phyloP scores from a whole-genome alignment of 2,329 filamentous ascomycete genomes.

The Fusarium xyrophilum region DNA sequence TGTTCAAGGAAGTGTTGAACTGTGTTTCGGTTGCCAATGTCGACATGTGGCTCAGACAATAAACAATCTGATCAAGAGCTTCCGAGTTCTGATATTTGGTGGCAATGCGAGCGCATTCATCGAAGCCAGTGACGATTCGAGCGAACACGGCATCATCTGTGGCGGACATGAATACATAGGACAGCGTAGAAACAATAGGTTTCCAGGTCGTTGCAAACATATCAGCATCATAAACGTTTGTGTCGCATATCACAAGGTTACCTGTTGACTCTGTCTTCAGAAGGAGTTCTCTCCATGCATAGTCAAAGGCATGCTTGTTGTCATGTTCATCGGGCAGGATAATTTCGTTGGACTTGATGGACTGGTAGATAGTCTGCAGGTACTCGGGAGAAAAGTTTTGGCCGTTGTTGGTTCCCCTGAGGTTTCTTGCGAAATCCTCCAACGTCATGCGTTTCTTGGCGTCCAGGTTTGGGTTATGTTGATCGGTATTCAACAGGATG shows the following conservation, averaged over 20 bases:
- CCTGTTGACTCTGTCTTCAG: conserved; percentile 81
- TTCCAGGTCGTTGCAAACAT: conserved; percentile 98
- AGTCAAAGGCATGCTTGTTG: conserved; percentile 94
- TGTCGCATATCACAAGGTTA: conserved; percentile 79
- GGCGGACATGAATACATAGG: conserved; percentile 98
- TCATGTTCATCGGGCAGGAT: conserved; percentile 97
- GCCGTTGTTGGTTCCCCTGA: conserved; percentile 88
- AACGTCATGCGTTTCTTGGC: conserved; percentile 81
- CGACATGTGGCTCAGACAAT: conserved; percentile 88
- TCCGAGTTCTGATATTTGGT: conserved; percentile 83
- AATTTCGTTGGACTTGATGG: conserved; percentile 92
- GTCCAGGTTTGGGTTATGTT: conserved; percentile 91
- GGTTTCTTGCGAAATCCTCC: conserved; percentile 82
- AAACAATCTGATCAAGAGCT: conserved; percentile 90
- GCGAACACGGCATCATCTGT: conserved; percentile 96
- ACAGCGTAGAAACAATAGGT: conserved; percentile 90
- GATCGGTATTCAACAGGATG: conserved; percentile 96
- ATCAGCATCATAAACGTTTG: conserved; percentile 94
- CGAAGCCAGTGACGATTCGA: conserved; percentile 90
- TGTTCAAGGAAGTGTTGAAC: conserved; percentile 88
- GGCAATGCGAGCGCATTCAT: conserved; percentile 93
- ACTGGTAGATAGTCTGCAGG: conserved; percentile 84
- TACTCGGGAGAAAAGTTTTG: conserved; percentile 86
- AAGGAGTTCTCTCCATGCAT: conserved; percentile 94
- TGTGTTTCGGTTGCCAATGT: conserved; percentile 78